Evolutionary conservation across 257 asterid genomes (phyloP).

Genomic region (Ligustrum vulgare): DNA sequence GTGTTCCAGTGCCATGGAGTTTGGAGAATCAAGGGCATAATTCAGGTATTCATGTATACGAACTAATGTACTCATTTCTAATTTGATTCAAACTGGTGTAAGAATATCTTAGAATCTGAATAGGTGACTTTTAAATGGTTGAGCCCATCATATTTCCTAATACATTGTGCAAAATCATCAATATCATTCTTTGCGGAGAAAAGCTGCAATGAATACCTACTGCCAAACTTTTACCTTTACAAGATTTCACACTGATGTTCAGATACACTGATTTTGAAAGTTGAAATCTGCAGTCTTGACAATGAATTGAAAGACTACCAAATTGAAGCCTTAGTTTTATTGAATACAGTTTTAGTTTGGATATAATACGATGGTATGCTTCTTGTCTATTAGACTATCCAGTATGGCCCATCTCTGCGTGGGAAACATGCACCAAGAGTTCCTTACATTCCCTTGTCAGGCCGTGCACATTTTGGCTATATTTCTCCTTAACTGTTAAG

Average conservation of each 20-base stretch:
- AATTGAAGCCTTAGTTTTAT: neutral
- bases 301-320: neutral
- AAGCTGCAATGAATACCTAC: neutral
- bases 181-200: neutral
- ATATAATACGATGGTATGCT: neutral
- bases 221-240: neutral
- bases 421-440: neutral
- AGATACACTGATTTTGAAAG: neutral
- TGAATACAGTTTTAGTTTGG: neutral
- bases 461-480: neutral
- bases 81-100: neutral
- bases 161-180: neutral
- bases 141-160: neutral
- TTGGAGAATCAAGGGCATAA: slow-evolving; percentile 39
- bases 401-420: neutral
- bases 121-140: neutral
- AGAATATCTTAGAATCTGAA: slow-evolving; percentile 4
- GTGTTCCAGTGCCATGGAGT: slow-evolving; percentile 30
- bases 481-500: too few relatives aligned
- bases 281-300: neutral
- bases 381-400: neutral
- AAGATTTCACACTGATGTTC: neutral
- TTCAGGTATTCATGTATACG: slow-evolving; percentile 23
- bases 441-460: neutral
- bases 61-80: neutral